Conservation (phyloP, 768 basidiomycete species). For the Termitomyces heimii region DNA sequence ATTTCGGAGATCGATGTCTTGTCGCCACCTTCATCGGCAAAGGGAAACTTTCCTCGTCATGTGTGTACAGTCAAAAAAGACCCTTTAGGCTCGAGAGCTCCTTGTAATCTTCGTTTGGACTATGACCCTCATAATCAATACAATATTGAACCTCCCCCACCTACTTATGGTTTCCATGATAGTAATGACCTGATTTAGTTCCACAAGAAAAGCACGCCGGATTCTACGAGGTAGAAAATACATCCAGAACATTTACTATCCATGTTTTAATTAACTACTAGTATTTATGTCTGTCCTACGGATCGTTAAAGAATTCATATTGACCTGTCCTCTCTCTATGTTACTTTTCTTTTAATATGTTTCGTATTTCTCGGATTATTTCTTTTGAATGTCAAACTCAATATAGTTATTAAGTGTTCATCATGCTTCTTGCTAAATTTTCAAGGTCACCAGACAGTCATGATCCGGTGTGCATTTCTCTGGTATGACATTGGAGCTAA, state of each 20-base stretch:
- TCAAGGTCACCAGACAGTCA: not conserved
- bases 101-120: constrained; percentile 5
- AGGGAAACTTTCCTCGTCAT: constrained; percentile 1
- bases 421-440: not conserved
- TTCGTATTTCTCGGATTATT: not conserved
- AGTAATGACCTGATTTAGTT: not conserved
- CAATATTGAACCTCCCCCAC: constrained; percentile 19
- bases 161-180: constrained; percentile 18
- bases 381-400: not conserved
- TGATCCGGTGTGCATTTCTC: not conserved
- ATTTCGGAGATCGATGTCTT: constrained; percentile 30
- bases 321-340: not conserved
- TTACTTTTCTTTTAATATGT: too few relatives aligned
- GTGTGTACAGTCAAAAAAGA: constrained; percentile 15
- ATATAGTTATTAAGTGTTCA: not conserved
- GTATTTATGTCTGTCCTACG: too few relatives aligned
- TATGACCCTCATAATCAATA: constrained; percentile 16
- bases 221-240: not conserved
- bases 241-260: not conserved
- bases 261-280: too few relatives aligned
- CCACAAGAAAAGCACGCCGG: constrained; percentile 1
- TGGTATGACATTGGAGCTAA: not conserved
- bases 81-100: constrained; percentile 5
- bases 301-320: too few relatives aligned
- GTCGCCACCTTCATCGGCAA: constrained; percentile 20